Base-by-base conservation (phyloP, 768 basidiomycete species). In the Cyclocybe cylindracea region DNA sequence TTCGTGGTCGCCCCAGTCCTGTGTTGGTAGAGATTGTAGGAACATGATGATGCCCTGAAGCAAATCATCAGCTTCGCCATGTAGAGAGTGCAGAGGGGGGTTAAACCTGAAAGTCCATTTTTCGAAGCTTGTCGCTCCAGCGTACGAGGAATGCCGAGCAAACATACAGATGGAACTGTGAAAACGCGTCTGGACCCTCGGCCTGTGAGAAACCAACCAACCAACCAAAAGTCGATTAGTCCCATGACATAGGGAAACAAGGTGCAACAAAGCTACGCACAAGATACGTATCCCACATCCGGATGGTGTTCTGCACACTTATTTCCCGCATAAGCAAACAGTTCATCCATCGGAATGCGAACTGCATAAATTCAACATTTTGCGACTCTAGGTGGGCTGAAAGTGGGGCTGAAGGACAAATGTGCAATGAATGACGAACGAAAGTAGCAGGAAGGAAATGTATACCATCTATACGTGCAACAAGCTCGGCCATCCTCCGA, bases 321-420 rank as follows among this genome's bases (percentile, higher is more conserved):
- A 99, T 91, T 74, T 98, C 97, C 51, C 97, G 82, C 96, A 99
- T 98, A 53, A 98, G 78, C 45, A 99, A 72, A 66, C 97, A 98
- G 64, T 99, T 98, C 94, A 99, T 98, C 97, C 97, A 99, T 46
- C 97, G 82, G 72, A 99, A 99, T 36, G 97, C 96, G 62, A 99
- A 99, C 66, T 99, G 97, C 87, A 99, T 97, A 65, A 97, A 99
- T 74, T 98, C 95, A 59, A 99, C 94, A 61, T 90, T 91, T 70
- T 99, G 89, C 9, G 85, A 73, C 55, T 88, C 87, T 46, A 99
- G 79, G 70, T 99, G 97, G 6, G 82, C 73, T 4, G 87, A 79
- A n/a, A 99, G 80, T 2, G 94, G 92, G 14, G 88, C 93, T 96
- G 53, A 10, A 34, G 33, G 44, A 45, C 33, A 35, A 39, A 19